These are phyloP conservation scores for Nothomitra cinnamomea DNA, from an alignment of 2,329 filamentous ascomycete genomes.

Conservation along the genomic window DNA sequence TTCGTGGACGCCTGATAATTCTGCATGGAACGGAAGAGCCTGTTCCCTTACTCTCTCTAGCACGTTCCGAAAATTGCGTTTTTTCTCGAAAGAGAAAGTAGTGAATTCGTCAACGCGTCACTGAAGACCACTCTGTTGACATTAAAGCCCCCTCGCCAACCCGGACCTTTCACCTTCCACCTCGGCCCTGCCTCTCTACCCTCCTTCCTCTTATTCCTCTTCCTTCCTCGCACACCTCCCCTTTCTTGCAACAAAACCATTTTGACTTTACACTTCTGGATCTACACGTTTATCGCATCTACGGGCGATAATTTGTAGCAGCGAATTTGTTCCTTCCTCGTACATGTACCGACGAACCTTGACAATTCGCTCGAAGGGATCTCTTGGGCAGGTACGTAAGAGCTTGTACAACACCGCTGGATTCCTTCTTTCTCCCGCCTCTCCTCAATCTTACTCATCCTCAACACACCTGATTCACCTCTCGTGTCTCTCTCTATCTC, in stretches of 20 bases:
- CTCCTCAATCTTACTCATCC: background rate
- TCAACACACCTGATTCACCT: background rate
- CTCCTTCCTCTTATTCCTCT: background rate
- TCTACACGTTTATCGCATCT: slow-evolving; percentile 1
- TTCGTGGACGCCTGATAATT: too few species aligned
- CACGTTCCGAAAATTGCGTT: too few species aligned
- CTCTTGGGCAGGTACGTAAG: slow-evolving; percentile 1
- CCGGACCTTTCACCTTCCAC: background rate
- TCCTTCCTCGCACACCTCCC: background rate
- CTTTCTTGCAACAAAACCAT: slow-evolving; percentile 2
- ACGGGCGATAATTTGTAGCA: background rate
- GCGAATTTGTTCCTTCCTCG: background rate
- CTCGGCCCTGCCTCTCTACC: background rate
- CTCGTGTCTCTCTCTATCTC: too few species aligned
- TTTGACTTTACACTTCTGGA: slow-evolving; percentile 1
- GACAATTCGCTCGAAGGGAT: background rate
- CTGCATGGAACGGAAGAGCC: too few species aligned
- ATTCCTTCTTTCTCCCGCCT: background rate
- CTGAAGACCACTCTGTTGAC: slow-evolving; percentile 26
- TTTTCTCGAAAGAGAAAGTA: too few species aligned
- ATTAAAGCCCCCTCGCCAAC: background rate
- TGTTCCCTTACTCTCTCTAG: too few species aligned
- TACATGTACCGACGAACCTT: background rate
- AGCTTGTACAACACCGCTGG: background rate
- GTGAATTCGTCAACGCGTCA: slow-evolving; percentile 12